Conservation (phyloP, 2,329 filamentous ascomycete species). For the Neodidymelliopsis sp. region DNA sequence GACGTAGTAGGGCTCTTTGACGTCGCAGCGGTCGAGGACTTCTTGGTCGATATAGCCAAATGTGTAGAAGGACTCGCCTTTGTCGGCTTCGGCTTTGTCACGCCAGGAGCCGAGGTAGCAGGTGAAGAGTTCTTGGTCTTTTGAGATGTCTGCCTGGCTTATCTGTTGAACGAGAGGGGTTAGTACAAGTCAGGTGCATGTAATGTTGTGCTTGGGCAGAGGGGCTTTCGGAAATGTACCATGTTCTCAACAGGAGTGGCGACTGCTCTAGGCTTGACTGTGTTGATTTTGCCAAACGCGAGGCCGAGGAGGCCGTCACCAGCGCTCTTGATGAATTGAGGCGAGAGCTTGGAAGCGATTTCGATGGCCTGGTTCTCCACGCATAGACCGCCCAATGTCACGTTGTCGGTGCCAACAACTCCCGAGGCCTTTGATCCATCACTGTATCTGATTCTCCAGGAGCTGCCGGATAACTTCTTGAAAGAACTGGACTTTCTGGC, state of each 20-base stretch:
- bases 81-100: conserved; percentile 54
- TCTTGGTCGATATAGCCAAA: conserved; percentile 75
- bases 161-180: conserved; percentile 48
- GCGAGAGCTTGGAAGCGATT: conserved; percentile 65
- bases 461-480: conserved; percentile 54
- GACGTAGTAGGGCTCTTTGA: conserved; percentile 65
- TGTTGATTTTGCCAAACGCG: conserved; percentile 66
- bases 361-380: conserved; percentile 69
- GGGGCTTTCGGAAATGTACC: background rate
- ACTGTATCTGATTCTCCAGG: conserved; percentile 69
- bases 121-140: conserved; percentile 65
- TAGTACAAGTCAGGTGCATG: background rate
- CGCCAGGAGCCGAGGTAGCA: conserved; percentile 66
- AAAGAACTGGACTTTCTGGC: conserved; percentile 47
- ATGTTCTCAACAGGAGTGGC: conserved; percentile 66
- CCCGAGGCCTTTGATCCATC: conserved; percentile 69
- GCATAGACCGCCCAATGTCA: conserved; percentile 65
- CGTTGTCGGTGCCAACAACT: conserved; percentile 69
- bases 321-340: conserved; percentile 58
- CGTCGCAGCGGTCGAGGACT: conserved; percentile 63
- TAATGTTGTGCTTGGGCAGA: background rate
- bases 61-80: conserved; percentile 69
- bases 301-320: conserved; percentile 67
- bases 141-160: conserved; percentile 61
- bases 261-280: conserved; percentile 57